A percentile compares a stretch with the other conserved stretches of the same genome.
These are phyloP conservation scores for Immersiporthe knoxdaviesiana DNA, from an alignment of 2,329 filamentous ascomycete species.

Conservation along the genomic window DNA sequence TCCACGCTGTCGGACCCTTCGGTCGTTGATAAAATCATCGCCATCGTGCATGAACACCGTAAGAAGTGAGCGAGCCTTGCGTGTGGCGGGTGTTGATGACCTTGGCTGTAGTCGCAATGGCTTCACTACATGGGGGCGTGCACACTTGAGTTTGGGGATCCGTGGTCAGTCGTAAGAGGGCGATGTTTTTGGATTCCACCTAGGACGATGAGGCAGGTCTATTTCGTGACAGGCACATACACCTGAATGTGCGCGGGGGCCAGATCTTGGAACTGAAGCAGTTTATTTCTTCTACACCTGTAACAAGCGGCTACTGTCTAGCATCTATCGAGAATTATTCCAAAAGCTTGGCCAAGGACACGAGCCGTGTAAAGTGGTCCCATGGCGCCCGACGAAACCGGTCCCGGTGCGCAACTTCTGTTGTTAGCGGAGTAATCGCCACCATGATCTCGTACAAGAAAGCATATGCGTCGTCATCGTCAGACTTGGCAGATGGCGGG, in stretches of 20 bases:
- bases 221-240: constrained; percentile 13
- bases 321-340: background rate
- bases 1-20: constrained; percentile 91
- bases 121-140: background rate
- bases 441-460: background rate
- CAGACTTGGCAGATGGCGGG: background rate
- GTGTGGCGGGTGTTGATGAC: background rate
- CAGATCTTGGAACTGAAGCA: background rate
- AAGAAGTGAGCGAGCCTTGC: constrained; percentile 51
- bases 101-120: background rate
- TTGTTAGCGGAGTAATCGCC: background rate
- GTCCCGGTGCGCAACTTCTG: background rate
- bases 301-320: background rate
- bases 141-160: background rate
- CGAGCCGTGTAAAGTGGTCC: background rate
- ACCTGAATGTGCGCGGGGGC: constrained; percentile 5
- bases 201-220: constrained; percentile 6
- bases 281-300: background rate
- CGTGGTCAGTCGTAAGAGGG: background rate
- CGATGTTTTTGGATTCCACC: background rate
- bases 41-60: constrained; percentile 69
- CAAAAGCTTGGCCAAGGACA: background rate
- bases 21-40: constrained; percentile 89
- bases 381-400: background rate
- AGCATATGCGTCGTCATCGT: background rate